A percentile compares a stretch with the other conserved stretches of the same genome.
Evolutionary conservation across 2,329 filamentous ascomycete genomes (phyloP).

Genomic region (Neonectria neomacrospora): DNA sequence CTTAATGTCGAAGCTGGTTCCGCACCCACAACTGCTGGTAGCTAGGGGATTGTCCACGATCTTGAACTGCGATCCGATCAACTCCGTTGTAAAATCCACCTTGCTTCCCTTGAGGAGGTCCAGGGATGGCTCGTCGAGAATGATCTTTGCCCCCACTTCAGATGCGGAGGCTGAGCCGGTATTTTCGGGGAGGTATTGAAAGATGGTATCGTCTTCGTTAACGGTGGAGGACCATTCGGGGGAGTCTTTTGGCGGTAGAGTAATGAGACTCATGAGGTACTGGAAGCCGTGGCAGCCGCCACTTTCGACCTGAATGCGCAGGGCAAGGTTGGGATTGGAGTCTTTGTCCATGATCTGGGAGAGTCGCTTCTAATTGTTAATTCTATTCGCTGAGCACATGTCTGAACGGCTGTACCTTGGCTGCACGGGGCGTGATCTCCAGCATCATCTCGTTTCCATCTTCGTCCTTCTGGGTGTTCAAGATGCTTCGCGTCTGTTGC

Average conservation of each 20-base stretch:
- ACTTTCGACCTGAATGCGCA: constrained; percentile 92
- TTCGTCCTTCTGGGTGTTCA: constrained; percentile 83
- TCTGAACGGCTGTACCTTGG: constrained; percentile 66
- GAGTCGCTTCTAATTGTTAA: constrained; percentile 66
- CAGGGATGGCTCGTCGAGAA: constrained; percentile 88
- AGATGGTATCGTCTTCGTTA: constrained; percentile 86
- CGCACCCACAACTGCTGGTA: constrained; percentile 95
- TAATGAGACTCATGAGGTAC: constrained; percentile 90
- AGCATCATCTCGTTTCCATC: constrained; percentile 86
- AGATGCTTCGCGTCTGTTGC: constrained; percentile 60
- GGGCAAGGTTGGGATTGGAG: constrained; percentile 79
- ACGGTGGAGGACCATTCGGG: constrained; percentile 51
- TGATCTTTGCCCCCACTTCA: constrained; percentile 73
- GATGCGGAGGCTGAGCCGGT: constrained; percentile 46
- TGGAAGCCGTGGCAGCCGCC: constrained; percentile 98
- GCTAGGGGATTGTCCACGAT: constrained; percentile 93
- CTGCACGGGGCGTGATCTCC: constrained; percentile 85
- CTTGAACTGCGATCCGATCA: constrained; percentile 92
- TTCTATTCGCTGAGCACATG: neutral
- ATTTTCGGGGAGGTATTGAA: constrained; percentile 72
- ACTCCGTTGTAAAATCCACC: constrained; percentile 94
- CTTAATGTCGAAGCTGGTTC: constrained; percentile 96
- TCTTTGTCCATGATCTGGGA: constrained; percentile 79
- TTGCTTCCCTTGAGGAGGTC: constrained; percentile 93
- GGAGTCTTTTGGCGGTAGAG: constrained; percentile 58